Evolutionary conservation across 805 yeast species (phyloP).

Genomic region (Isabelozyma rhagii): DNA sequence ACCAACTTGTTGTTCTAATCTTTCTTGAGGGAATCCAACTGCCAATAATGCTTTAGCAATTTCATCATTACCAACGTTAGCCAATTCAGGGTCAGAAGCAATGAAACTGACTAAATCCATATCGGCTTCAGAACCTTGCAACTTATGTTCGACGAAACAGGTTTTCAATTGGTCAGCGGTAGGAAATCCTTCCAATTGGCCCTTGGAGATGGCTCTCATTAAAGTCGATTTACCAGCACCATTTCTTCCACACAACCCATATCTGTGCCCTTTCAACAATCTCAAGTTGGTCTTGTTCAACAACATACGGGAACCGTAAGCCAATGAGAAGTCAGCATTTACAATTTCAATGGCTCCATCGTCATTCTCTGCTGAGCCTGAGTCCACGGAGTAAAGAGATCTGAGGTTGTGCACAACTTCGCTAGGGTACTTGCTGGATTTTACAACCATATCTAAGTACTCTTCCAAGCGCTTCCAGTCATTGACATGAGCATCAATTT

Average conservation of each 20-base stretch:
- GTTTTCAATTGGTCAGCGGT: conserved; percentile 81
- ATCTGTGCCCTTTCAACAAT: conserved; percentile 90
- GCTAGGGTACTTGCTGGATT: conserved; percentile 39
- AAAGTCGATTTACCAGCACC: conserved; percentile 99
- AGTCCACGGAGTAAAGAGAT: conserved; percentile 46
- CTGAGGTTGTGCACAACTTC: conserved; percentile 47
- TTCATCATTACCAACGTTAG: conserved; percentile 59
- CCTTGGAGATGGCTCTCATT: conserved; percentile 95
- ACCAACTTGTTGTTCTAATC: conserved; percentile 88
- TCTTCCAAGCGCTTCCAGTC: conserved; percentile 50
- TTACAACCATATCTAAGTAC: conserved; percentile 43
- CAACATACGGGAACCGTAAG: conserved; percentile 97
- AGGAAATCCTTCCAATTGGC: conserved; percentile 97
- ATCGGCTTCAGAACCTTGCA: conserved; percentile 93
- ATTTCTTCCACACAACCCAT: conserved; percentile 96
- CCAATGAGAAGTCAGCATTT: conserved; percentile 90
- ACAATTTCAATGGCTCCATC: conserved; percentile 90
- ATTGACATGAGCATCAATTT: conserved; percentile 42
- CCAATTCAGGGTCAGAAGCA: conserved; percentile 82
- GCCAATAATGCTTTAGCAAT: conserved; percentile 72
- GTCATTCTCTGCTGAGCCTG: conserved; percentile 50
- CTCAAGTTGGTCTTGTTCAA: conserved; percentile 88
- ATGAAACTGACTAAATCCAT: conserved; percentile 85
- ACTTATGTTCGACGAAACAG: conserved; percentile 94
- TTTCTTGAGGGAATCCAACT: conserved; percentile 90